These are phyloP conservation scores for Neoconidiobolus thromboides DNA, from an alignment of 371 early-diverging fungal species.

Conservation along the genomic window DNA sequence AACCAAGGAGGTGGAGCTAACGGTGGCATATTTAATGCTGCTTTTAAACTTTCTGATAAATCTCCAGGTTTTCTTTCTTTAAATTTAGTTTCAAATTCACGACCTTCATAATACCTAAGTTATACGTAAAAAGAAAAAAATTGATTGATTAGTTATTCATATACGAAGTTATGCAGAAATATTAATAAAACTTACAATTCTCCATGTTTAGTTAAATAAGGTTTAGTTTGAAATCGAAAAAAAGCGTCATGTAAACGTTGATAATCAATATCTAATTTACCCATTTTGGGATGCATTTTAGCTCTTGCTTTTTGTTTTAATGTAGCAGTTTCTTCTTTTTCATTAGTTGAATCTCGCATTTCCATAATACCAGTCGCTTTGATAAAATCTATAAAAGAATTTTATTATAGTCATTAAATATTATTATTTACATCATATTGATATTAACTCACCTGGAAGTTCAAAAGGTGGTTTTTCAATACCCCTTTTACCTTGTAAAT, in stretches of 20 bases:
- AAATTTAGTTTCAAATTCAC: constrained; percentile 80
- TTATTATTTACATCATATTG: background rate
- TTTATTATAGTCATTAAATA: background rate
- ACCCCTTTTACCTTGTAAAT: constrained; percentile 86
- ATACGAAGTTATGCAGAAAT: too few species aligned
- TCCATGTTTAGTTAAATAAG: constrained; percentile 64
- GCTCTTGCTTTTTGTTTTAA: constrained; percentile 77
- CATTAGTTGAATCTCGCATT: constrained; percentile 74
- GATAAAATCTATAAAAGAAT: constrained; percentile 54
- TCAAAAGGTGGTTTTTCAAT: constrained; percentile 90
- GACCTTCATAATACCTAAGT: constrained; percentile 67
- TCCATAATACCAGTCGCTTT: constrained; percentile 94
- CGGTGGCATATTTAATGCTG: constrained; percentile 78
- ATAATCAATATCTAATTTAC: constrained; percentile 87
- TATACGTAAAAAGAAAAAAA: too few species aligned
- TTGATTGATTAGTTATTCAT: too few species aligned
- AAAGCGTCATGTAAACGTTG: constrained; percentile 94
- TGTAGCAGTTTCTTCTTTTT: constrained; percentile 60
- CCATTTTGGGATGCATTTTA: constrained; percentile 85
- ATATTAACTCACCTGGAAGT: constrained; percentile 41
- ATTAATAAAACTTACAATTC: constrained; percentile 32
- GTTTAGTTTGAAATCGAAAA: constrained; percentile 83
- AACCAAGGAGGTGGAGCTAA: constrained; percentile 97
- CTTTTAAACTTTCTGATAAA: constrained; percentile 66
- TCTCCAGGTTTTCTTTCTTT: constrained; percentile 81